Percentiles rank a stretch among this genome's conserved stretches.
Evolutionary conservation across 169 alveolate genomes (phyloP).

Genomic region (Eimeria acervulina): DNA sequence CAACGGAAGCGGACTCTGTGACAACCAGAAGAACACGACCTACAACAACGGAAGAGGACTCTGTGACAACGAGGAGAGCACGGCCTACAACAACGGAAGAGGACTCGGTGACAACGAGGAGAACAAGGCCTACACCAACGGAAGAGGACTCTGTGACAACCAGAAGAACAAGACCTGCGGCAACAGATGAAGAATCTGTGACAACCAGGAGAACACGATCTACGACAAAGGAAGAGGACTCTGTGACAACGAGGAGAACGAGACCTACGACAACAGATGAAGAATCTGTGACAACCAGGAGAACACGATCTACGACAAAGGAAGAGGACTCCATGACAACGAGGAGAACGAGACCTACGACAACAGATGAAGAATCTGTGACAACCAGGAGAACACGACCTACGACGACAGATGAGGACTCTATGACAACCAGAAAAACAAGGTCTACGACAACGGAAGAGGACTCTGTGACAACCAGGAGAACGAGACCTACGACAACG

Average conservation of each 20-base stretch:
- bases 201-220: not conserved
- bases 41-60: not conserved
- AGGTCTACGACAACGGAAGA: not conserved
- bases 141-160: not conserved
- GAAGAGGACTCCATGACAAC: not conserved
- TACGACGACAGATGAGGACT: not conserved
- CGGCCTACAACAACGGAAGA: not conserved
- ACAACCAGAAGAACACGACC: not conserved
- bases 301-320: not conserved
- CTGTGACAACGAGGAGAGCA: not conserved
- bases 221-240: not conserved
- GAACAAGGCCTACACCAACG: not conserved
- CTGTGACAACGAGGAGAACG: not conserved
- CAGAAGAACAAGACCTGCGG: not conserved
- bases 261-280: not conserved
- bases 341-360: not conserved
- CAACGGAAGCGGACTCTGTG: not conserved
- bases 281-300: not conserved
- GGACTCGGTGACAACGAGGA: not conserved
- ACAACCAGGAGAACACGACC: not conserved
- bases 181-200: not conserved
- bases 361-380: not conserved
- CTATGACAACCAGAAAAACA: not conserved
- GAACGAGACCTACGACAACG: not conserved
- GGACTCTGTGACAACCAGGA: not conserved